Conservation (phyloP, 2,329 filamentous ascomycete species). For the Geoglossum cookeanum region DNA sequence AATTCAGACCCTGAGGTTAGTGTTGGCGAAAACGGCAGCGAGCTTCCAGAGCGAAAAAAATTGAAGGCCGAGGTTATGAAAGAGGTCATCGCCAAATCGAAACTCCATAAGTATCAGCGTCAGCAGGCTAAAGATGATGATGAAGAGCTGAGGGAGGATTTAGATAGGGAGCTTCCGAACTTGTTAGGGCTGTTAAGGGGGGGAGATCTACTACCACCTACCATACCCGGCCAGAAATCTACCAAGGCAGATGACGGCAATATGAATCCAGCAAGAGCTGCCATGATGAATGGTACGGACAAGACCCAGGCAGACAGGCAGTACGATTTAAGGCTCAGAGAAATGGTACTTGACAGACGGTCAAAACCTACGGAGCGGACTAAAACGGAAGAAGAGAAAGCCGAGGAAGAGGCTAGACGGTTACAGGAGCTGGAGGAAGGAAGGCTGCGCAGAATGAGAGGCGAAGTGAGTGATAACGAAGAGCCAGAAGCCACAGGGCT, state of each 20-base stretch:
- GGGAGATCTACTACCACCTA: constrained; percentile 26
- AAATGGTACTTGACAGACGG: constrained; percentile 67
- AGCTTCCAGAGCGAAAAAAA: constrained; percentile 68
- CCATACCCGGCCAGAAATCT: constrained; percentile 1
- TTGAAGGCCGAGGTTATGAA: constrained; percentile 95
- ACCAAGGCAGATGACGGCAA: constrained; percentile 10
- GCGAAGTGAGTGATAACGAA: constrained; percentile 50
- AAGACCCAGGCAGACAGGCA: constrained; percentile 58
- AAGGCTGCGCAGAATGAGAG: constrained; percentile 69
- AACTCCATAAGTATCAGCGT: constrained; percentile 82
- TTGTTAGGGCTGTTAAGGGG: constrained; percentile 52
- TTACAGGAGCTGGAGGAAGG: constrained; percentile 69
- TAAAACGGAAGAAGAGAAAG: constrained; percentile 77
- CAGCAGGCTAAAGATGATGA: constrained; percentile 88
- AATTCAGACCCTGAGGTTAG: constrained; percentile 22
- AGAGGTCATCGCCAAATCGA: constrained; percentile 93
- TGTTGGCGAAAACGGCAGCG: constrained; percentile 38
- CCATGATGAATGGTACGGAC: constrained; percentile 39
- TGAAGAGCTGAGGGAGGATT: constrained; percentile 62
- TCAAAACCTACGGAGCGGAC: constrained; percentile 73
- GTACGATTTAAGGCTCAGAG: constrained; percentile 68
- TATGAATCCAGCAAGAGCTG: constrained; percentile 44
- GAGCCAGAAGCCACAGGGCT: constrained; percentile 32
- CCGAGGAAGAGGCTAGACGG: constrained; percentile 54
- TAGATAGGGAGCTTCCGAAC: constrained; percentile 67